Evolutionary conservation across 805 yeast species (phyloP).

Genomic region (Wickerhamiella sergipiensis): DNA sequence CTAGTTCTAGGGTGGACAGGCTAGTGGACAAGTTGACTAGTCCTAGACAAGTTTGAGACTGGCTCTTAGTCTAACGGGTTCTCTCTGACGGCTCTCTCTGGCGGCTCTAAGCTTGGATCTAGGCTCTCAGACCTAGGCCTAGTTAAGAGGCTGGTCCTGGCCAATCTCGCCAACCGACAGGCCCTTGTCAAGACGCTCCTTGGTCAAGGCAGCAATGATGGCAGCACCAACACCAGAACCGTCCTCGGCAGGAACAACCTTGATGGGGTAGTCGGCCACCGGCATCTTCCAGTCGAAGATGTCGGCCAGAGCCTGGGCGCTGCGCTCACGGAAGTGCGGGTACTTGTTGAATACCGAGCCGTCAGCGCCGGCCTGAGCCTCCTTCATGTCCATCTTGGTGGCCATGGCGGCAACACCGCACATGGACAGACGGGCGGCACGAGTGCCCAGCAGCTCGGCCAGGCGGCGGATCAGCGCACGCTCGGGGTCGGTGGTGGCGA

Average conservation of each 20-base stretch:
- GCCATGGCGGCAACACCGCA: conserved; percentile 95
- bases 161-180: conserved; percentile 22
- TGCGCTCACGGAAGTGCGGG: conserved; percentile 82
- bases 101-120: too few relatives aligned
- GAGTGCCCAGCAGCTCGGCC: conserved; percentile 77
- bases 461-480: conserved; percentile 69
- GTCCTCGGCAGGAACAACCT: conserved; percentile 87
- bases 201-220: conserved; percentile 87
- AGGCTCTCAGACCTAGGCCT: too few relatives aligned
- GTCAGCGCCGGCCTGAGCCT: conserved; percentile 85
- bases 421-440: conserved; percentile 83
- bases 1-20: too few relatives aligned
- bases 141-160: conserved; percentile 1
- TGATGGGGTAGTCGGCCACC: conserved; percentile 58
- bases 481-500: conserved; percentile 61
- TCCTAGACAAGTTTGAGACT: too few relatives aligned
- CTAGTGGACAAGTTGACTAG: too few relatives aligned
- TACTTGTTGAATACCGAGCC: conserved; percentile 92
- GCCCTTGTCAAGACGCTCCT: conserved; percentile 60
- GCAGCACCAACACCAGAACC: conserved; percentile 99
- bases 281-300: conserved; percentile 65
- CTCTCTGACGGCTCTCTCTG: too few relatives aligned
- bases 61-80: too few relatives aligned
- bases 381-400: conserved; percentile 59
- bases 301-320: conserved; percentile 76